Evolutionary conservation across 768 basidiomycete species (phyloP), one percentile per base, ranked within the genome.

Genomic region (Boletus sensibilis): DNA sequence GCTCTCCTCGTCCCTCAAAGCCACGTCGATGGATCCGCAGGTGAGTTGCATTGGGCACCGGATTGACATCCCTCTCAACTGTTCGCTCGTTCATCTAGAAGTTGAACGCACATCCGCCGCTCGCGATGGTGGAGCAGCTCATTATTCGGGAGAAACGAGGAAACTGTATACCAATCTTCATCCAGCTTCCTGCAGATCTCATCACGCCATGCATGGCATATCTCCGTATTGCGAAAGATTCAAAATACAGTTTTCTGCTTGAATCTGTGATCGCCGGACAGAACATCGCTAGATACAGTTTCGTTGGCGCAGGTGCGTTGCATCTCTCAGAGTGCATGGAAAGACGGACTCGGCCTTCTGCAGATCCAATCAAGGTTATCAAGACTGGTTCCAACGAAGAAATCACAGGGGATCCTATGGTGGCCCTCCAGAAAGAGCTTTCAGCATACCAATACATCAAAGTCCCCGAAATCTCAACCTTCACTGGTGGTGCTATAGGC

Each of bases 181-280:
- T 96, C 52, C 87, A 95, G 66, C 81, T 99, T 4, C 94, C 96
- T 23, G 95, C 94, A 44, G 97, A 99, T 70, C 85, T 98, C 59
- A 82, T 98, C 59, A 99, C 97, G 25, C 97, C 97, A 72, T 94
- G 94, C 69, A 90, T 94, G 76, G 95, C 97, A 8, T 99, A 98
- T 73, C 84, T 99, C 46, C 86, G 93, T 55, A 82, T 98, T 58
- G 86, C 95, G 13, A 88, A 94, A 66, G 91, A 94, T 66, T 92
- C 92, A 1, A 91, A 89, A 69, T 92, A 96, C 76, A 94, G 92
- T 70, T 99, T 98, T 72, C 75, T 99, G 45, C 81, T 99, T 41
- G 97, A 99, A 73, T 94, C 92, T 44, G 89, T 98, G 42, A 79
- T 92, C 29, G 89, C 84, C 29, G 95, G 94, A 40, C 93, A 97